These are phyloP conservation scores for Chlorella sp. DNA, from an alignment of 139 green algal genomes.

Conservation along the genomic window DNA sequence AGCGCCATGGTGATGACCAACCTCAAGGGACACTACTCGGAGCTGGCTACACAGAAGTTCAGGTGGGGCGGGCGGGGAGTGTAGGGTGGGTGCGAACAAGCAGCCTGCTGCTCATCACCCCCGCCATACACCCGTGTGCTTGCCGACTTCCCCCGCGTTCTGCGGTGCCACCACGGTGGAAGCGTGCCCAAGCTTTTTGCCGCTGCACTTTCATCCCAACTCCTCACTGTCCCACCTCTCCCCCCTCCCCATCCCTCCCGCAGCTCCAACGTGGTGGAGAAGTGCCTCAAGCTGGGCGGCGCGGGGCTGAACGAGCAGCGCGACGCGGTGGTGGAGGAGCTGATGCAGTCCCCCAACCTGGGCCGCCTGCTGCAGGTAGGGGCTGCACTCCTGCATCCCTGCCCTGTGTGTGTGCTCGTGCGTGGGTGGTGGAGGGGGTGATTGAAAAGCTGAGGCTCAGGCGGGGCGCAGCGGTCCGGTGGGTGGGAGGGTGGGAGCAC, in stretches of 20 bases:
- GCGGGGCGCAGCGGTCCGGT: too few relatives aligned
- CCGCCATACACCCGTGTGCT: too few relatives aligned
- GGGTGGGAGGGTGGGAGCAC: too few relatives aligned
- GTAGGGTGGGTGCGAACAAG: too few relatives aligned
- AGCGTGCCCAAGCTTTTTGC: too few relatives aligned
- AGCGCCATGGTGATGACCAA: conserved; percentile 75
- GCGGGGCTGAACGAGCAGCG: conserved; percentile 70
- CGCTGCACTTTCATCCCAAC: too few relatives aligned
- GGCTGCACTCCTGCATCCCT: background rate
- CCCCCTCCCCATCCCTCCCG: background rate
- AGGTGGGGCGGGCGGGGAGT: conserved; percentile 17
- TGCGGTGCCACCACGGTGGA: too few relatives aligned
- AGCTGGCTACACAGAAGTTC: conserved; percentile 98
- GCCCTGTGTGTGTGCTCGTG: too few relatives aligned
- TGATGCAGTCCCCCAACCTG: conserved; percentile 78
- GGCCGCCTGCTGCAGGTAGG: conserved; percentile 76
- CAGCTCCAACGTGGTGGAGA: conserved; percentile 97
- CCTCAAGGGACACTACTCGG: conserved; percentile 83
- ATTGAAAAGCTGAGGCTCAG: too few relatives aligned
- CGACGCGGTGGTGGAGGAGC: conserved; percentile 85
- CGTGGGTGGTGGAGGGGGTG: too few relatives aligned
- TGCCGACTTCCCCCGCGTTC: too few relatives aligned
- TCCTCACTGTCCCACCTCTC: background rate
- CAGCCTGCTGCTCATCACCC: background rate
- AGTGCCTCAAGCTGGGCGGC: conserved; percentile 95